Evolutionary conservation across 306 rosid genomes (phyloP), one percentile per base, ranked within the genome.

Genomic region (Morella rubra): DNA sequence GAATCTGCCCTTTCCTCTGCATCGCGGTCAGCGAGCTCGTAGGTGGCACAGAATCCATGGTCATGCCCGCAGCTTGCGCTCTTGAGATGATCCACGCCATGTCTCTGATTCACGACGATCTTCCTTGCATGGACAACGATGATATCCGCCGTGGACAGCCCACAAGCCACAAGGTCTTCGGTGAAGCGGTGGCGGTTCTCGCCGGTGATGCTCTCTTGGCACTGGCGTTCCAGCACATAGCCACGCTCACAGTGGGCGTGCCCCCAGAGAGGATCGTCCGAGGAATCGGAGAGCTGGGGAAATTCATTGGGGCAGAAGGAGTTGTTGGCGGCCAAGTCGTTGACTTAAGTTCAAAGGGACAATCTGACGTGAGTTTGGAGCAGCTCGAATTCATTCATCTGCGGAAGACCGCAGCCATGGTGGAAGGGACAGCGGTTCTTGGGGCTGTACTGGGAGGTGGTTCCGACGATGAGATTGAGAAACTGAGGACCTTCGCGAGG

Each of bases 91-190:
- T 92, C 70, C 96, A 92, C 73, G 85, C 93, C 73, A 90, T 87
- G 97, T 88, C 96, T 10, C 78, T 92, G 41, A 90, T 90, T 61
- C 97, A 92, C 80, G 96, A 92, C 58, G 97, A 92, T 42, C 49
- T 92, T 7, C 96, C 93, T 4, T 90, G 93, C 41, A 92, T 92
- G 93, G 97, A 92, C 66, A 88, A 90, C 86, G 93, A 90, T 32
- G 89, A 88, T 76, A 87, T 92, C 82, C 88, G 97, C 44, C 91
- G 93, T 4, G 91, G 96, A 4, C 88, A 85, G 19, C 96, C 91
- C 37, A 85, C 91, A 0, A 90, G 65, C 74, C 97, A 92, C 83
- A 92, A 87, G 79, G 87, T 78, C 0, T 92, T 82, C 74, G 96
- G 97, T 11, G 96, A 90, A 71, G 90, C 89, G 52, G 81, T 92